A percentile compares a stretch with the other conserved stretches of the same genome.
These are phyloP conservation scores for Talaromyces sp. DNA, from an alignment of 2,329 filamentous ascomycete species.

Conservation along the genomic window DNA sequence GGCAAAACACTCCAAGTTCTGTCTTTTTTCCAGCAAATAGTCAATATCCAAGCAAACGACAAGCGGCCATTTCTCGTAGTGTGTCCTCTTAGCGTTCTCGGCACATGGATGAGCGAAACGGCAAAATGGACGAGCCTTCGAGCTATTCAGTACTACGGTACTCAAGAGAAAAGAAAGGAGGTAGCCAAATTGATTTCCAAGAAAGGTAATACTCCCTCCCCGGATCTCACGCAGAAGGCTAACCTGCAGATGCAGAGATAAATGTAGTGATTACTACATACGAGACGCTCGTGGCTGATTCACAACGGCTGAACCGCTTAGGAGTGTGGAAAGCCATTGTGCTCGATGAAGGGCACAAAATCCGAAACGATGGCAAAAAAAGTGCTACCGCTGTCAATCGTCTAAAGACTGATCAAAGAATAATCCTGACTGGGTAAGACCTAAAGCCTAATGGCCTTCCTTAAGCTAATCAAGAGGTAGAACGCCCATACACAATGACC, in stretches of 20 bases:
- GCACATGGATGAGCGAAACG: constrained; percentile 45
- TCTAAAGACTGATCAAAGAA: constrained; percentile 44
- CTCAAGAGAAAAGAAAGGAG: constrained; percentile 34
- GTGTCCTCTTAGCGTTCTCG: constrained; percentile 48
- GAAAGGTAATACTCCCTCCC: not conserved
- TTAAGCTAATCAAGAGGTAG: constrained; percentile 46
- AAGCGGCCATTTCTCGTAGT: constrained; percentile 33
- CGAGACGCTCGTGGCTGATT: constrained; percentile 43
- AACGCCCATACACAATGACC: constrained; percentile 56
- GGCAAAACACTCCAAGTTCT: constrained; percentile 25
- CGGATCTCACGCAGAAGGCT: not conserved
- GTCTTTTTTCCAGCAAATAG: constrained; percentile 45
- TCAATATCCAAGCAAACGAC: constrained; percentile 27
- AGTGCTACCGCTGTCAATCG: constrained; percentile 39
- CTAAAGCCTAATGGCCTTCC: constrained; percentile 60
- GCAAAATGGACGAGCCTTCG: constrained; percentile 46
- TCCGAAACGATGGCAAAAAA: constrained; percentile 45
- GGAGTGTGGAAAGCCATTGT: constrained; percentile 52
- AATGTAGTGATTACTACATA: constrained; percentile 47
- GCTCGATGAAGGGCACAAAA: constrained; percentile 51
- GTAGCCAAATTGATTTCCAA: constrained; percentile 13
- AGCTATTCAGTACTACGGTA: constrained; percentile 45
- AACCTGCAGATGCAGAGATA: not conserved
- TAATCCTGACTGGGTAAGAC: constrained; percentile 44
- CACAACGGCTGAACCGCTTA: constrained; percentile 45